phyloP scores from a whole-genome alignment of 495 filamentous ascomycete genomes.

The Neurospora terricola region DNA sequence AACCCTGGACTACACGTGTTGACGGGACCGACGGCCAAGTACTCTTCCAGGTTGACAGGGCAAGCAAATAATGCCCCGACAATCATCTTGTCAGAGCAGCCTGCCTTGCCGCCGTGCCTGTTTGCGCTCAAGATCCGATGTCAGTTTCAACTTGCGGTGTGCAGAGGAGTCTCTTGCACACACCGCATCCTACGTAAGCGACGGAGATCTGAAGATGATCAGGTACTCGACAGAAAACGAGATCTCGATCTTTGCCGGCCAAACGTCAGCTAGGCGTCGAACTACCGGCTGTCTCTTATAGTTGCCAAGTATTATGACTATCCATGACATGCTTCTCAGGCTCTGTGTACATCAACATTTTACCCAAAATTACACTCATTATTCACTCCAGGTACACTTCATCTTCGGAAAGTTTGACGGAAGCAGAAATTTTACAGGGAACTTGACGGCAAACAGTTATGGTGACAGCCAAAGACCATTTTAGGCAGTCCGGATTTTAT shows the following conservation, averaged over 20 bases:
- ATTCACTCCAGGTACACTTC: neutral
- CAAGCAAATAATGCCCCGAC: neutral
- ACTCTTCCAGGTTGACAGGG: neutral
- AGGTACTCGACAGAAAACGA: neutral
- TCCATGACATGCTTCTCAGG: neutral
- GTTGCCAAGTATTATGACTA: neutral
- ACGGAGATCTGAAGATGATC: neutral
- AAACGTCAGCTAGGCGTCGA: neutral
- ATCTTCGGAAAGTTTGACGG: neutral
- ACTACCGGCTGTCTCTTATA: neutral
- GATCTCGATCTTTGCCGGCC: neutral
- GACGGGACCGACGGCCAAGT: neutral
- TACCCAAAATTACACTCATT: neutral
- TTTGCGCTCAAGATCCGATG: neutral
- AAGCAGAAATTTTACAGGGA: neutral
- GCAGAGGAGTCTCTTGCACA: neutral
- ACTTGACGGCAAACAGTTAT: neutral
- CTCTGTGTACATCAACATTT: neutral
- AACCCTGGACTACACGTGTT: neutral
- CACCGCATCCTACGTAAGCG: neutral
- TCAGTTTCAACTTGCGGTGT: neutral
- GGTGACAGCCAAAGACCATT: neutral
- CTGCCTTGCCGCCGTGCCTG: neutral
- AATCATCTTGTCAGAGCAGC: neutral
- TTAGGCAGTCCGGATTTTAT: neutral